Evolutionary conservation across 805 yeast genomes (phyloP).

Genomic region (Cyberlindnera suaveolens): DNA sequence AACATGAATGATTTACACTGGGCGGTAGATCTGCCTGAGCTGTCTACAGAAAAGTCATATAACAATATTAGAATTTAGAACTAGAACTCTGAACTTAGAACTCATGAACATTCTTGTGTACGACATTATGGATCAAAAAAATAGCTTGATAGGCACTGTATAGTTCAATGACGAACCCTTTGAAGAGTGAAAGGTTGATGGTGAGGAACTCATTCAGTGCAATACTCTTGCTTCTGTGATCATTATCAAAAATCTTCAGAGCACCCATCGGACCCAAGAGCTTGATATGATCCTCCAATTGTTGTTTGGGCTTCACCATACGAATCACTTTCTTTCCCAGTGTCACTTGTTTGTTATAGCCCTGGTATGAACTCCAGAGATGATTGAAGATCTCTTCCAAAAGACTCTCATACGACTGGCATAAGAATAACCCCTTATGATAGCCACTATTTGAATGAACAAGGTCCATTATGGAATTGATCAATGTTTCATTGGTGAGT

Average conservation of each 20-base stretch:
- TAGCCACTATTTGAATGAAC: conserved; percentile 4
- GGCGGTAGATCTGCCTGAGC: no score
- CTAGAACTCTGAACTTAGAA: no score
- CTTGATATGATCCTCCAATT: conserved; percentile 1
- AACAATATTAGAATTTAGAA: no score
- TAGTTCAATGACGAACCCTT: conserved; percentile 1
- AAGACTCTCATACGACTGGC: neutral
- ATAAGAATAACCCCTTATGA: neutral
- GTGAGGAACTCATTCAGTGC: neutral
- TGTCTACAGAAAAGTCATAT: no score
- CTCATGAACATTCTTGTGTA: neutral
- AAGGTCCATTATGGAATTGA: conserved; percentile 3
- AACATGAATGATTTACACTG: no score
- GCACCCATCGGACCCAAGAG: conserved; percentile 1
- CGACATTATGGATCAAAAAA: conserved; percentile 1
- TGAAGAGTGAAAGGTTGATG: conserved; percentile 3
- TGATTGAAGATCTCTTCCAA: conserved; percentile 1
- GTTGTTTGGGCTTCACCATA: neutral
- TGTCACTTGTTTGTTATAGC: conserved; percentile 1
- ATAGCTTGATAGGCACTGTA: conserved; percentile 2
- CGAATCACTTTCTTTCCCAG: neutral
- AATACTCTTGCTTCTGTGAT: neutral
- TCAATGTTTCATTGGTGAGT: conserved; percentile 2
- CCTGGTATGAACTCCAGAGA: conserved; percentile 6
- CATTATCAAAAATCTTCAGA: neutral